These are phyloP conservation scores for Ceratocystis smalleyi DNA, from an alignment of 2,329 filamentous ascomycete species.

Conservation along the genomic window DNA sequence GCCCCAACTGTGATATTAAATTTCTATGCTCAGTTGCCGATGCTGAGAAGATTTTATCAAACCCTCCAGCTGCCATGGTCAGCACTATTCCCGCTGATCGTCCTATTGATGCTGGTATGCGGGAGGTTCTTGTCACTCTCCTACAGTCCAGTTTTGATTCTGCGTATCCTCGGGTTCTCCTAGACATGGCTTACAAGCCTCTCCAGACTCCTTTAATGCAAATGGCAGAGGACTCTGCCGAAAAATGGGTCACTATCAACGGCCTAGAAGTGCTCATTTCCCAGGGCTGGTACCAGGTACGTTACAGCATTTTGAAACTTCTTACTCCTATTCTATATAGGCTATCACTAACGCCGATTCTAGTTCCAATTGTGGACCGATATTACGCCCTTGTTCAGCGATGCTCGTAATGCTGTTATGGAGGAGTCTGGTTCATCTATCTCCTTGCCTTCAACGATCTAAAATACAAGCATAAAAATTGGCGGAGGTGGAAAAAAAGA, in stretches of 20 bases:
- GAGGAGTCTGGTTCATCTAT: constrained; percentile 19
- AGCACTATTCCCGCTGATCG: constrained; percentile 83
- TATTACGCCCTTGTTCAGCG: constrained; percentile 55
- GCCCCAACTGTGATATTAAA: constrained; percentile 52
- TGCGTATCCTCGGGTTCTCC: constrained; percentile 42
- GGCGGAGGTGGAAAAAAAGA: not conserved
- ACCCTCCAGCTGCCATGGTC: constrained; percentile 54
- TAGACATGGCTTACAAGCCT: constrained; percentile 97
- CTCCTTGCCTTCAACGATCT: not conserved
- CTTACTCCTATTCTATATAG: not conserved
- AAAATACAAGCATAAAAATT: not conserved
- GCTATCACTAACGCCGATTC: constrained; percentile 19
- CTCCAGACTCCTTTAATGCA: constrained; percentile 69
- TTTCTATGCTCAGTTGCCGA: constrained; percentile 34
- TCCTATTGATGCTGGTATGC: constrained; percentile 59
- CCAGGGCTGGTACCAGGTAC: constrained; percentile 76
- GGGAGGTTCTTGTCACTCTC: constrained; percentile 46
- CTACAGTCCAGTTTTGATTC: constrained; percentile 25
- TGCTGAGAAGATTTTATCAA: constrained; percentile 29
- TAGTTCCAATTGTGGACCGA: constrained; percentile 75
- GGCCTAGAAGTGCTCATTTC: constrained; percentile 80
- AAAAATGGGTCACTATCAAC: constrained; percentile 66
- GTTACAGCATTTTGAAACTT: not conserved
- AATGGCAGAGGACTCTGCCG: constrained; percentile 49
- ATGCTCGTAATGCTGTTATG: constrained; percentile 48